Percentiles rank a stretch among this genome's conserved stretches.
Conservation (phyloP, 2,329 filamentous ascomycete species). For the Cadophora gregata region DNA sequence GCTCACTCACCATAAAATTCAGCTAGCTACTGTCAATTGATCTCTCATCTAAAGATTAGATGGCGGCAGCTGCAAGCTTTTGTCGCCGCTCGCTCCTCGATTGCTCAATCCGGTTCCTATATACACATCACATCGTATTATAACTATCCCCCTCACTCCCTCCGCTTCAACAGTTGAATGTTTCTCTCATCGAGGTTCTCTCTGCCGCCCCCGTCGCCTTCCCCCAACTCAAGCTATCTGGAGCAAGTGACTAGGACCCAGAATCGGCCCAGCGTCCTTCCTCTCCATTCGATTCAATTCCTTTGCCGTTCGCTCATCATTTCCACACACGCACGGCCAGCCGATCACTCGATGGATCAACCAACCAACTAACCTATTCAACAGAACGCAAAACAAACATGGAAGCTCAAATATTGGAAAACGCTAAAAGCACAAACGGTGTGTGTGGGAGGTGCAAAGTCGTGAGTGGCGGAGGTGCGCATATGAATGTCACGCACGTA, state of each 20-base stretch:
- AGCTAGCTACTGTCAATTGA: neutral
- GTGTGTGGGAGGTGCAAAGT: slow-evolving; percentile 2
- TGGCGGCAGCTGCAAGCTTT: neutral
- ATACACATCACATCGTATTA: slow-evolving; percentile 8
- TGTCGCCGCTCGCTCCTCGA: neutral
- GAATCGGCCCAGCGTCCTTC: slow-evolving; percentile 4
- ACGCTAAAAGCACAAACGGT: slow-evolving; percentile 37
- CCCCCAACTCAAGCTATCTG: neutral
- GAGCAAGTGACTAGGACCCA: neutral
- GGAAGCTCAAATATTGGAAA: slow-evolving; percentile 19
- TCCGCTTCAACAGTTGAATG: neutral
- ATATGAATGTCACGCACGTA: slow-evolving; percentile 9
- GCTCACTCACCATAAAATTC: neutral
- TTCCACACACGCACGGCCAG: slow-evolving; percentile 5
- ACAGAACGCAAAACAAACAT: slow-evolving; percentile 20
- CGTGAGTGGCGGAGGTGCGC: slow-evolving; percentile 16
- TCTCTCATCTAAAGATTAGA: neutral
- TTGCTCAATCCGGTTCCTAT: neutral
- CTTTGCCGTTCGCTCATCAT: neutral
- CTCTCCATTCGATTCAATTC: neutral
- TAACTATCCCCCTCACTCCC: neutral
- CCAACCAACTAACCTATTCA: slow-evolving; percentile 6
- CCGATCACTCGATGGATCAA: slow-evolving; percentile 15
- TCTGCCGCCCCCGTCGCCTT: neutral
- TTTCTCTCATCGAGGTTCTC: neutral